Conservation (phyloP, 768 basidiomycete species). For the Hypsizygus marmoreus region DNA sequence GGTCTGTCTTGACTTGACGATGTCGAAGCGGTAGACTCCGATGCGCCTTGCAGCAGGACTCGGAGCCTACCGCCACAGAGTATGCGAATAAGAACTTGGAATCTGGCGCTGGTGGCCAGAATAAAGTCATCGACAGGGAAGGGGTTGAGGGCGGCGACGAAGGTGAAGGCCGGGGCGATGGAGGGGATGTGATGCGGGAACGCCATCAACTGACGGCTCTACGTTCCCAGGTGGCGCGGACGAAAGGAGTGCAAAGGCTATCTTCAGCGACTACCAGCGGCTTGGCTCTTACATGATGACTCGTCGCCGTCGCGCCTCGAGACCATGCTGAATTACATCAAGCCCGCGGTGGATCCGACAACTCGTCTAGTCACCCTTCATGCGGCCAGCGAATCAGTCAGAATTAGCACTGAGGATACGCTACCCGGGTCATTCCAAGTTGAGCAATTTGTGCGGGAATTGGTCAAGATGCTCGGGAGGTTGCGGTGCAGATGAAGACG, state of each 20-base stretch:
- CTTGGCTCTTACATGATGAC: constrained; percentile 92
- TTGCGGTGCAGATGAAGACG: constrained; percentile 71
- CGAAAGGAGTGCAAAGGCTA: constrained; percentile 73
- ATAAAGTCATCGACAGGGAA: constrained; percentile 49
- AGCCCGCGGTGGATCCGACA: constrained; percentile 78
- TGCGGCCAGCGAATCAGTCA: constrained; percentile 91
- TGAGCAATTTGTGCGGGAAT: constrained; percentile 87
- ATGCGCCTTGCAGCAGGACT: constrained; percentile 55
- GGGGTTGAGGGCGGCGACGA: constrained; percentile 47
- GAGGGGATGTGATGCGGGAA: constrained; percentile 36
- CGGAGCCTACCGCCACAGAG: constrained; percentile 49
- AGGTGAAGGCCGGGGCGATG: constrained; percentile 51
- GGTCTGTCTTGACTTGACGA: constrained; percentile 68
- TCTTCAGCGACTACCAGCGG: constrained; percentile 85
- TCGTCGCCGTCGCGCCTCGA: constrained; percentile 87
- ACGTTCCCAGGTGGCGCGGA: constrained; percentile 58
- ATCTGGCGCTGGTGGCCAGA: constrained; percentile 42
- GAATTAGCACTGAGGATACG: constrained; percentile 97
- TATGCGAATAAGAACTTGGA: constrained; percentile 38
- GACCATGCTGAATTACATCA: constrained; percentile 88
- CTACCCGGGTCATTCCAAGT: constrained; percentile 95
- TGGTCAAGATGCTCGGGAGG: constrained; percentile 90
- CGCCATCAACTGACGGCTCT: constrained; percentile 39
- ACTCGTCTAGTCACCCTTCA: constrained; percentile 88
- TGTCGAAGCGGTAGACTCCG: constrained; percentile 73